Evolutionary conservation across 805 yeast genomes (phyloP), one percentile per base, ranked within the genome.

Genomic region (Wickerhamiella brachini): DNA sequence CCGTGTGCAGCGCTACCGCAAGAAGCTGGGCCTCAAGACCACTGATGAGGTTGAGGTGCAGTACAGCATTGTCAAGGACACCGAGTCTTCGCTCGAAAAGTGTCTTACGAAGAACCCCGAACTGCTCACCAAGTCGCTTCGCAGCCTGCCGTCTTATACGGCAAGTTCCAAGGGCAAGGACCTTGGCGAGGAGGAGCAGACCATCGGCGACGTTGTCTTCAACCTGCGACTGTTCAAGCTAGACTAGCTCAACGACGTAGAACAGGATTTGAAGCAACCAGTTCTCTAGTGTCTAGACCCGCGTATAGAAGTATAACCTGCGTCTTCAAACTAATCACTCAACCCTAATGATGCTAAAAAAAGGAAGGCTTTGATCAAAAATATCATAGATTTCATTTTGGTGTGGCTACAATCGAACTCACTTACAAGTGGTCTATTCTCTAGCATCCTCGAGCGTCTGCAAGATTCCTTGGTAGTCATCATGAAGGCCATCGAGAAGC

Each of bases 1-100:
- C 78, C 88, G 98, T 71, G 87, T 93, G 59, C 99, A 93, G 76
- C 83, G 95, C 69, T 79, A 89, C 65, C 84, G 99, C 72, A 93
- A 93, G 83, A 88, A 89, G 77, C 88, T 85, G 57, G 95, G 95
- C 34, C 76, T 93, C 64, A 85, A 85, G 65, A 89, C 95, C 55
- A 90, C 97, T 45, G 98, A 93, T 66, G 98, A 93, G 60, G 94
- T 93, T 49, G 68, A 78, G 56, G 95, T 93, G 54, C 88, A 90
- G 69, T 85, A 85, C 69, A 71, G 78, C 56, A 65, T 88, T 54
- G 59, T 70, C 52, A 76, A 79, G 57, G 88, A 82, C 61, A 59
- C 60, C 46, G 79, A 85, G 54, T 49, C 48, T 23, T 52, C 49
- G 23, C 72, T 89, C 51, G 79, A 74, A 45, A 67, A 69, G 17